These are phyloP conservation scores for Pseudocercospora crystallina DNA, from an alignment of 2,329 filamentous ascomycete species.

Conservation along the genomic window DNA sequence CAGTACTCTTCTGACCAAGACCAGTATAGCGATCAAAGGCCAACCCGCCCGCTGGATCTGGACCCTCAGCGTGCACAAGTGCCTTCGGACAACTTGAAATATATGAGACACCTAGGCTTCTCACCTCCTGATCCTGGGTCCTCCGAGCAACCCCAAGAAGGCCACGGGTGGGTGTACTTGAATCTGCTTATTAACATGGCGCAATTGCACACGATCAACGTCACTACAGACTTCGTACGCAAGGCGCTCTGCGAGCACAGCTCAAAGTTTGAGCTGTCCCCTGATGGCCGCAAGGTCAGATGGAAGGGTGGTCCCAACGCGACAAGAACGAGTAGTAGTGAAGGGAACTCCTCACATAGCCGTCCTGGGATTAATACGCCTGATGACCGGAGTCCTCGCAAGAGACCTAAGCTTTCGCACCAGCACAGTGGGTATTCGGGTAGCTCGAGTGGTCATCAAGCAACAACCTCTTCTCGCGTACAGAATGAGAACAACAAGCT, in stretches of 20 bases:
- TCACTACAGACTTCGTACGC: conserved; percentile 75
- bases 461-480: conserved; percentile 6
- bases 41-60: conserved; percentile 72
- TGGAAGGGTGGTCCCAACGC: conserved; percentile 71
- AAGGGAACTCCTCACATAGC: conserved; percentile 24
- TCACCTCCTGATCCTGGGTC: conserved; percentile 57
- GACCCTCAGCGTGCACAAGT: conserved; percentile 76
- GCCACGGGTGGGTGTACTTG: conserved; percentile 79
- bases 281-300: conserved; percentile 74
- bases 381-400: conserved; percentile 28
- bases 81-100: conserved; percentile 75
- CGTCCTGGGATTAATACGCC: conserved; percentile 19
- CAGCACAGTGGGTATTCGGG: conserved; percentile 17
- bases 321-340: conserved; percentile 62
- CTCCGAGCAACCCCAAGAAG: conserved; percentile 56
- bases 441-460: not conserved
- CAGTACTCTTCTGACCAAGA: not conserved
- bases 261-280: conserved; percentile 72
- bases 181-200: conserved; percentile 80
- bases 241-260: conserved; percentile 69
- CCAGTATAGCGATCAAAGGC: conserved; percentile 61
- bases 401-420: conserved; percentile 31
- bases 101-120: conserved; percentile 72
- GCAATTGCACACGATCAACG: conserved; percentile 80
- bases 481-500: conserved; percentile 36